These are phyloP conservation scores for Globisporangium emineosum DNA, from an alignment of 352 stramenopile genomes.

Conservation along the genomic window DNA sequence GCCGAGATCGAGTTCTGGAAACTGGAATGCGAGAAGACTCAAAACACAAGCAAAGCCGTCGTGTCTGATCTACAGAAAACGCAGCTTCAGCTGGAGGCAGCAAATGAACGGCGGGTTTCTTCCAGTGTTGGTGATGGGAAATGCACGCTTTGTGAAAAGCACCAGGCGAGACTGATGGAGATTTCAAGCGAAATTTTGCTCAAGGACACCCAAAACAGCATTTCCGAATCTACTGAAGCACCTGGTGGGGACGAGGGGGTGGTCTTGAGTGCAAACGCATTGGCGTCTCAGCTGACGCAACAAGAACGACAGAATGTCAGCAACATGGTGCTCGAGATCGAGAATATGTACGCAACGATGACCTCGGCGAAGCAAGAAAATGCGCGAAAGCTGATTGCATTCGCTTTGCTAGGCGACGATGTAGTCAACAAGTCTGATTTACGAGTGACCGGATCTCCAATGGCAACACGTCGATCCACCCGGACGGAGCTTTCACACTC, in stretches of 20 bases:
- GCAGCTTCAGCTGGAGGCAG: constrained; percentile 28
- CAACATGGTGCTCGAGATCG: constrained; percentile 41
- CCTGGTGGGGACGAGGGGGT: constrained; percentile 14
- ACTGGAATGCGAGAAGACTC: constrained; percentile 61
- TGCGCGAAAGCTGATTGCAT: constrained; percentile 18
- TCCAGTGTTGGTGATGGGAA: neutral
- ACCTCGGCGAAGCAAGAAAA: constrained; percentile 32
- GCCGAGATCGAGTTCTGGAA: constrained; percentile 66
- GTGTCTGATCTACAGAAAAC: constrained; percentile 30
- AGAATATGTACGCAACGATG: constrained; percentile 43
- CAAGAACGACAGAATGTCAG: constrained; percentile 36
- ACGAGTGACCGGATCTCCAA: constrained; percentile 2
- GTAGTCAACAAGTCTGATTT: constrained; percentile 7
- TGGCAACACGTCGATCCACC: neutral
- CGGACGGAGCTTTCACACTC: constrained; percentile 1
- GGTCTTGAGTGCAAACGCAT: neutral
- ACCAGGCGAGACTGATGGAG: constrained; percentile 43
- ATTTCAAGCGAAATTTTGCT: constrained; percentile 43
- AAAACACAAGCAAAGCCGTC: constrained; percentile 46
- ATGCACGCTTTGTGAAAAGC: constrained; percentile 49
- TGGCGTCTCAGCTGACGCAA: constrained; percentile 24
- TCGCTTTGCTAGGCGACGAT: constrained; percentile 22
- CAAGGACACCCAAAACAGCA: constrained; percentile 12
- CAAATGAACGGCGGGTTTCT: constrained; percentile 7
- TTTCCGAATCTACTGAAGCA: constrained; percentile 2